Evolutionary conservation across 2,329 filamentous ascomycete species (phyloP), one percentile per base, ranked within the genome.

Genomic region (Botrytis cinerea): DNA sequence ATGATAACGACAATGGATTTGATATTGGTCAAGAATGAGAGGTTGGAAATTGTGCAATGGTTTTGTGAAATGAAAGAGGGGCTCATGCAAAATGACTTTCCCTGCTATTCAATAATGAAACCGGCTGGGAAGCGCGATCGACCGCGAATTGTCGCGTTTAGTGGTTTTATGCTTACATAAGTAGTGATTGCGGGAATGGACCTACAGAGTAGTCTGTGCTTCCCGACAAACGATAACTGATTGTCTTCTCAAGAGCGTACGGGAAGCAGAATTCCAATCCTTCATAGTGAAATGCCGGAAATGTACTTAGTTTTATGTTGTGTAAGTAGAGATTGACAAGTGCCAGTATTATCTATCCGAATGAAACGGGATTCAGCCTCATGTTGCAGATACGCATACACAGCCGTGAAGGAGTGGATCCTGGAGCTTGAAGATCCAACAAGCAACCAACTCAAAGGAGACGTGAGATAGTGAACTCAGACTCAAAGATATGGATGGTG

Each of bases 31-130:
- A 28, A 20, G 16, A 38, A 54, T 22, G 20, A 54, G 64, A 68
- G 25, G 46, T 54, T 68, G 64, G 7, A 18, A 57, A 57, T 68
- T 68, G 48, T 68, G 48, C 63, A 68, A 68, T 43, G 25, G 35
- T 10, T 18, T 54, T 54, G 18, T 68, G 64, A 68, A 68, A 68
- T 68, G 35, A 68, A 68, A 68, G 64, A 57, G 64, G 64, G 64
- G 46, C 48, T 54, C 25, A n/a, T 54, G 48, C 25, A 28, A 54
- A 5, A 9, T 43, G 25, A 43, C 35, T 43, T 63, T 22, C 28
- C 28, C 28, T 28, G 28, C 28, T 28, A 28, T 28, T 28, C 28
- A 28, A 57, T 38, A 7, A 54, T 51, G 25, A 54, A 40, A 54
- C 14, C 35, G 8, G 45, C 22, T 20, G n/a, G n/a, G 66, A 57